phyloP scores from a whole-genome alignment of 345 rosid genomes.

The Clausena lansium region DNA sequence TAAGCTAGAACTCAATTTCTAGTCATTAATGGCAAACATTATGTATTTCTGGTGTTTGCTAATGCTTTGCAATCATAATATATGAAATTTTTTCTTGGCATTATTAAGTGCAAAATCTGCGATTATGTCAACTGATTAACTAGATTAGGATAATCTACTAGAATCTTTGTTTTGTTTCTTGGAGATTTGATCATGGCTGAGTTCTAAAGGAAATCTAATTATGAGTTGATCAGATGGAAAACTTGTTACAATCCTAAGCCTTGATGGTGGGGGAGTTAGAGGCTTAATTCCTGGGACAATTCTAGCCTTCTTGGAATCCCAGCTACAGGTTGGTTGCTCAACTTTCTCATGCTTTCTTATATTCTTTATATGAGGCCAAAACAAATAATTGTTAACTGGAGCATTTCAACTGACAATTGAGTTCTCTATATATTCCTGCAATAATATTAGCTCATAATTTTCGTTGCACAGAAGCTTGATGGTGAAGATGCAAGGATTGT shows the following conservation, averaged over 20 bases:
- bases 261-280: conserved; percentile 22
- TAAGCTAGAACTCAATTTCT: not conserved
- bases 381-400: not conserved
- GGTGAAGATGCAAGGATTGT: conserved; percentile 17
- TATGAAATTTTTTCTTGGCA: not conserved
- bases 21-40: not conserved
- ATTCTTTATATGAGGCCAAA: not conserved
- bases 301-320: conserved; percentile 19
- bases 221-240: conserved; percentile 3
- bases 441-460: not conserved
- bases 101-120: not conserved
- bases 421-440: no score
- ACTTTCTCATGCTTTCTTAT: not conserved
- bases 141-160: not conserved
- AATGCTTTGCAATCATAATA: not conserved
- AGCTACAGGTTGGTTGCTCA: conserved; percentile 20
- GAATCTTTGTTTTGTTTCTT: not conserved
- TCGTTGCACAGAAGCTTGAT: conserved; percentile 10
- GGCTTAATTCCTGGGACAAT: conserved; percentile 19
- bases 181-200: not conserved
- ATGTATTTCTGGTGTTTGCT: not conserved
- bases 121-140: not conserved
- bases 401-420: not conserved
- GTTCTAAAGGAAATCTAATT: not conserved
- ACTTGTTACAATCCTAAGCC: conserved; percentile 14